A percentile compares a stretch with the other conserved stretches of the same genome.
phyloP scores from a whole-genome alignment of 768 basidiomycete species.

The Auriscalpium vulgare region DNA sequence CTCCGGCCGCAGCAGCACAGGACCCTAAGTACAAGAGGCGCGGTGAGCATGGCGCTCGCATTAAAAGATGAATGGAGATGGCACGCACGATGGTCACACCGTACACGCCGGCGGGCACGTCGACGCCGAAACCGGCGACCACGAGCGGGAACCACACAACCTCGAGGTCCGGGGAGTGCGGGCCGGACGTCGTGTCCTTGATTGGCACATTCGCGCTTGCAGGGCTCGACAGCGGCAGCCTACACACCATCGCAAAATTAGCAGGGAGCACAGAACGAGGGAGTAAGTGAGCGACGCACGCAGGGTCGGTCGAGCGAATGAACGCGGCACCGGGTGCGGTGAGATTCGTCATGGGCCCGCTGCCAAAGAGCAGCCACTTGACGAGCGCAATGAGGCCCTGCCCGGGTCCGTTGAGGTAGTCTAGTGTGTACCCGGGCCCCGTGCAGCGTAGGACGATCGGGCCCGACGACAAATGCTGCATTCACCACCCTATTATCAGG shows the following conservation, averaged over 20 bases:
- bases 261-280: not conserved
- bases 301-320: conserved; percentile 1
- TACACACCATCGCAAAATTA: not conserved
- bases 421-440: conserved; percentile 1
- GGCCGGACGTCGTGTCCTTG: not conserved
- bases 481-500: not conserved
- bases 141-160: conserved; percentile 5
- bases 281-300: not conserved
- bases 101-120: not conserved
- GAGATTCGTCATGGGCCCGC: conserved; percentile 1
- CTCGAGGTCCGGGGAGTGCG: not conserved
- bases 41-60: not conserved
- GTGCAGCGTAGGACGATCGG: not conserved
- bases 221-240: conserved; percentile 28
- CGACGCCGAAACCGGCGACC: not conserved
- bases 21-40: not conserved
- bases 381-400: not conserved
- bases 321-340: not conserved
- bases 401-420: not conserved
- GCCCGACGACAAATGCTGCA: conserved; percentile 1
- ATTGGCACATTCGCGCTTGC: not conserved
- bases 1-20: not conserved
- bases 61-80: not conserved
- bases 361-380: not conserved
- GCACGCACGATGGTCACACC: not conserved